Evolutionary conservation across 1,139 yeast species (phyloP).

Genomic region (Candida sp.): DNA sequence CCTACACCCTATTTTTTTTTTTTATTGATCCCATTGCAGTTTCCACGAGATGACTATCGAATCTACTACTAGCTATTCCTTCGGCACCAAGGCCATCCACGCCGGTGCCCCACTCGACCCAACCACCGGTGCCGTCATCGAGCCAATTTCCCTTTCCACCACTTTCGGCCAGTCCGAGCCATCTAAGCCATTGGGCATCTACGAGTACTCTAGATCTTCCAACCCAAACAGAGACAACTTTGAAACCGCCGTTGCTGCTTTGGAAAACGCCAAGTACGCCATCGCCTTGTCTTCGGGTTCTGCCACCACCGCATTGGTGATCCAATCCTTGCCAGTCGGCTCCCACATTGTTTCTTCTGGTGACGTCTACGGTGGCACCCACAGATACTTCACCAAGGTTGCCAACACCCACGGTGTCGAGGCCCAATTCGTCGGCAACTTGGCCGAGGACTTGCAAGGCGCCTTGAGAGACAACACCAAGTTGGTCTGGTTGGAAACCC

Average conservation of each 20-base stretch:
- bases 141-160: constrained; percentile 83
- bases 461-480: constrained; percentile 66
- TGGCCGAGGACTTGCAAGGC: constrained; percentile 60
- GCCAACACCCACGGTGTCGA: constrained; percentile 81
- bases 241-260: constrained; percentile 79
- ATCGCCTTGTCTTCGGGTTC: constrained; percentile 87
- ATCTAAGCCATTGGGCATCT: constrained; percentile 75
- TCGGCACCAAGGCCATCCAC: constrained; percentile 86
- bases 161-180: constrained; percentile 86
- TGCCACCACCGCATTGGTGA: constrained; percentile 80
- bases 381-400: constrained; percentile 88
- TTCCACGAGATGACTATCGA: constrained; percentile 25
- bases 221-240: constrained; percentile 90
- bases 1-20: no score
- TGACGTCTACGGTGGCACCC: constrained; percentile 95
- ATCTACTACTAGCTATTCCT: constrained; percentile 37
- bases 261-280: constrained; percentile 80
- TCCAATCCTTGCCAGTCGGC: constrained; percentile 75
- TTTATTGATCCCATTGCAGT: constrained; percentile 4
- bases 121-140: constrained; percentile 86
- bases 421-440: constrained; percentile 69
- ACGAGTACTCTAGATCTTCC: constrained; percentile 87
- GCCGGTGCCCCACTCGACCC: constrained; percentile 80
- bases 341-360: constrained; percentile 82
- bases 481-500: constrained; percentile 89